These are phyloP conservation scores for Akanthomyces lecanii DNA, from an alignment of 2,329 filamentous ascomycete genomes.

Conservation along the genomic window DNA sequence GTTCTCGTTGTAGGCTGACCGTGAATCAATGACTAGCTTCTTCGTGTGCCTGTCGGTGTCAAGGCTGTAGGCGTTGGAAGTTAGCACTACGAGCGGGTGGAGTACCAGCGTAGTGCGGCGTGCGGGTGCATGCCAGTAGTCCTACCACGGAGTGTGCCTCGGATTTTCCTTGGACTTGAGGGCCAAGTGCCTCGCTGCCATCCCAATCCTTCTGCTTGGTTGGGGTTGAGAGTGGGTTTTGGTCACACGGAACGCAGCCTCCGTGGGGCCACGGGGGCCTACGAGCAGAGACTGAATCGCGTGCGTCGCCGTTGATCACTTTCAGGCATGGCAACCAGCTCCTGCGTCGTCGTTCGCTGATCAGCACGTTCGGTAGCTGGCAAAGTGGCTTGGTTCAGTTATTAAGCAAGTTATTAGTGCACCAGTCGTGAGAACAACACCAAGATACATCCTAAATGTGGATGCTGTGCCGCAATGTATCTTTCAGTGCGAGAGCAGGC, in stretches of 20 bases:
- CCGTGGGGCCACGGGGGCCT: neutral
- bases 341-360: neutral
- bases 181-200: neutral
- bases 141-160: too few species aligned
- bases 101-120: too few species aligned
- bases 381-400: neutral
- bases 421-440: neutral
- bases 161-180: neutral
- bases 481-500: neutral
- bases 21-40: too few species aligned
- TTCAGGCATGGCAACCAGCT: neutral
- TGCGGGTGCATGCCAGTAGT: too few species aligned
- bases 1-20: too few species aligned
- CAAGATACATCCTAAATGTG: neutral
- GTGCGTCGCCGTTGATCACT: slow-evolving; percentile 1
- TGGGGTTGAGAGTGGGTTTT: neutral
- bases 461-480: neutral
- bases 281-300: slow-evolving; percentile 6
- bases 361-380: neutral
- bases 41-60: too few species aligned
- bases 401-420: neutral
- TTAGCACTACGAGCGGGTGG: too few species aligned
- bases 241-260: slow-evolving; percentile 5
- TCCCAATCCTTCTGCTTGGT: neutral
- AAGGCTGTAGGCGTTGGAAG: too few species aligned